Base-by-base conservation (phyloP, 352 stramenopile genomes). In the Phytopythium oedochilum region DNA sequence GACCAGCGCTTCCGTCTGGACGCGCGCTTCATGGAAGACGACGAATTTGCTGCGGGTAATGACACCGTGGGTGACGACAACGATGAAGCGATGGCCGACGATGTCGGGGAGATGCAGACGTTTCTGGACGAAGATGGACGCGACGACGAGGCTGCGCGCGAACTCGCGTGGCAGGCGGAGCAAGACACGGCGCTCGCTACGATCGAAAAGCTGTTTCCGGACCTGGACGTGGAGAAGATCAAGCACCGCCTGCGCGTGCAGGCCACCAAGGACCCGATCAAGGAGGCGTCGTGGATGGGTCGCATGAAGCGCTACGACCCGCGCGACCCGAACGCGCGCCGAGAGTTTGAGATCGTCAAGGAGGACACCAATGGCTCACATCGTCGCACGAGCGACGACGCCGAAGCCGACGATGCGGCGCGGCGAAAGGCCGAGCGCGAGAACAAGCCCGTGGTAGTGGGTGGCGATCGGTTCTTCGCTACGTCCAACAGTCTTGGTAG, bases 211-310 rank as follows among this genome's bases (percentile, higher is more conserved):
- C 54, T 93, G 1, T 91, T 88, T 32, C 76, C 83, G 1, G 78
- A 89, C 34, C 53, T 93, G 12, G 73, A 93, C 23, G 60, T 93
- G 11, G 79, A 76, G 3, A 76, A 70, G 31, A 75, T 89, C 66
- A 72, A 85, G 58, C 64, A 77, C 31, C 62, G 68, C 14, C 48
- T 88, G 57, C 66, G 69, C 28, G 59, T 75, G 3, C 67, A 79
- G 28, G 49, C 64, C 25, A 71, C 73, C 6, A 84, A 86, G 56
- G 76, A 86, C 32, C 72, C 72, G 34, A 68, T 88, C 22, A 87
- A 88, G 57, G 75, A 91, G 59, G 78, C 81, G 5, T 76, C 75
- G n/a, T 91, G 81, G 80, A 89, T 91, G 81, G 81, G 81, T n/a
- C 59, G 75, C 31, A 53, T 86, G 22, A 78, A 79, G 62, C 76